These are phyloP conservation scores for Epichloe brachyelytri DNA, from an alignment of 2,329 filamentous ascomycete species.

Conservation along the genomic window DNA sequence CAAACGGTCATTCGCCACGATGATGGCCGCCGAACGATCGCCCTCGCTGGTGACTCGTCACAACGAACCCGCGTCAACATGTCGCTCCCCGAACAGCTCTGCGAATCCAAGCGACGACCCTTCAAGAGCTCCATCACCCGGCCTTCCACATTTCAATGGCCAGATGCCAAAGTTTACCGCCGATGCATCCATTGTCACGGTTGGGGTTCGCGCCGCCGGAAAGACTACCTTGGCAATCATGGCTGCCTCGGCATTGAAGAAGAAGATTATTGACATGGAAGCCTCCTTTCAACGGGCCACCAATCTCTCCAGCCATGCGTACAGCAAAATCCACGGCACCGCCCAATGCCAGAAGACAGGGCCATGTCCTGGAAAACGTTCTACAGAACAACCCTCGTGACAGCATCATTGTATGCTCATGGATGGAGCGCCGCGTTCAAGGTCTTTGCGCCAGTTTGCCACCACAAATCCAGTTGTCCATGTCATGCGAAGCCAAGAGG, in stretches of 20 bases:
- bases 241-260: constrained; percentile 55
- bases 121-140: constrained; percentile 14
- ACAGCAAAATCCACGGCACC: constrained; percentile 49
- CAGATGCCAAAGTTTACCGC: constrained; percentile 32
- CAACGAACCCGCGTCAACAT: neutral
- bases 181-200: constrained; percentile 58
- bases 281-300: constrained; percentile 52
- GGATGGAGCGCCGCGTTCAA: constrained; percentile 52
- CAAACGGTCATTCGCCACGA: constrained; percentile 25
- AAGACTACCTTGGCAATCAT: constrained; percentile 68
- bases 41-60: constrained; percentile 6
- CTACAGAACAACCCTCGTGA: constrained; percentile 45
- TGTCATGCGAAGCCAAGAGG: constrained; percentile 49
- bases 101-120: neutral
- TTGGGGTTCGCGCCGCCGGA: constrained; percentile 60
- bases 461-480: constrained; percentile 58
- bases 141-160: constrained; percentile 13
- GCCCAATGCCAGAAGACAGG: constrained; percentile 51
- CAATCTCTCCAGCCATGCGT: constrained; percentile 47
- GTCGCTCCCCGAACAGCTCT: neutral
- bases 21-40: constrained; percentile 18
- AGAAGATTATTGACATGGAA: constrained; percentile 57
- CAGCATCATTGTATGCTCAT: constrained; percentile 60
- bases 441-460: constrained; percentile 48
- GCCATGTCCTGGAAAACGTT: constrained; percentile 46